Conservation (phyloP, 768 basidiomycete species). For the Rossbeevera mucosa region DNA sequence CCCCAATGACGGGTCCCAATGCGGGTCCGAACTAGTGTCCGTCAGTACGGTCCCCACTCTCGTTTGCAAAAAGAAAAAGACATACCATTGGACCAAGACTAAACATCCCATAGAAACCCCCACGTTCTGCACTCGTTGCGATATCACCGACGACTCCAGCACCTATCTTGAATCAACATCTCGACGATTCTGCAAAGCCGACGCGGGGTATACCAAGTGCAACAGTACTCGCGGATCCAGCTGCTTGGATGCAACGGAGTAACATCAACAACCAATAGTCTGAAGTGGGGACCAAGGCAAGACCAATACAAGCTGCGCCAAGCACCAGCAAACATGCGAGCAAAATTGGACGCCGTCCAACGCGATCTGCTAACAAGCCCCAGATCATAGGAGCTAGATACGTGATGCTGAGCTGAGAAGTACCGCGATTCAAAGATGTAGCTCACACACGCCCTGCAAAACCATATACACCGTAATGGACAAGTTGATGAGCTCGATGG, state of each 20-base stretch:
- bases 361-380: slow-evolving; percentile 60
- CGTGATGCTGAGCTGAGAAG: not conserved
- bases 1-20: slow-evolving; percentile 48
- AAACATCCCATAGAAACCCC: slow-evolving; percentile 68
- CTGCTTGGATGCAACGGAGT: slow-evolving; percentile 74
- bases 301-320: slow-evolving; percentile 58
- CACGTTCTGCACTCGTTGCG: slow-evolving; percentile 65
- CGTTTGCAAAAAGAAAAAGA: not conserved
- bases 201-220: slow-evolving; percentile 50
- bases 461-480: slow-evolving; percentile 64
- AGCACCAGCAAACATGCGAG: slow-evolving; percentile 61
- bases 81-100: slow-evolving; percentile 58
- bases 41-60: not conserved
- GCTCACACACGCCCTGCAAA: slow-evolving; percentile 43
- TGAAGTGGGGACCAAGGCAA: slow-evolving; percentile 49
- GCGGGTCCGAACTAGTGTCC: slow-evolving; percentile 49
- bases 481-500: slow-evolving; percentile 69
- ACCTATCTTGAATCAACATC: slow-evolving; percentile 34
- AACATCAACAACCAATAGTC: slow-evolving; percentile 79
- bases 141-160: slow-evolving; percentile 81
- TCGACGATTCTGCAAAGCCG: not conserved
- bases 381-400: slow-evolving; percentile 52
- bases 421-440: not conserved
- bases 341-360: slow-evolving; percentile 62
- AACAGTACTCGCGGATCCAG: slow-evolving; percentile 75